These are phyloP conservation scores for Pythium phragmiticola DNA, from an alignment of 352 stramenopile genomes.

Conservation along the genomic window DNA sequence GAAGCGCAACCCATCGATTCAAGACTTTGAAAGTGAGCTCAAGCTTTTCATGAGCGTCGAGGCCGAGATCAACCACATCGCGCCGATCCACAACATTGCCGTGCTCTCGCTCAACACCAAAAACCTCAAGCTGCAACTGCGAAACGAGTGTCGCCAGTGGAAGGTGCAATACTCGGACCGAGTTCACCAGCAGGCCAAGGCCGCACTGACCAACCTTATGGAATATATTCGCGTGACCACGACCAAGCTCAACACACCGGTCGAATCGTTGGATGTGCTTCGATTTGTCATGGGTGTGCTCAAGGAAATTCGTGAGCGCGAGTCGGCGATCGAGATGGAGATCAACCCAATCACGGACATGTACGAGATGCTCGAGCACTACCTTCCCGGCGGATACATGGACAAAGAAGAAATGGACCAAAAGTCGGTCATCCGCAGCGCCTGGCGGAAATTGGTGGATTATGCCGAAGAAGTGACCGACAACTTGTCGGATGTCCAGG, in stretches of 20 bases:
- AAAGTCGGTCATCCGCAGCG: constrained; percentile 97
- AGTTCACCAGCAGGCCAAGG: constrained; percentile 90
- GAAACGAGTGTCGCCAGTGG: constrained; percentile 95
- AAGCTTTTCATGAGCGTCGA: constrained; percentile 94
- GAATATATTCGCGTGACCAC: constrained; percentile 96
- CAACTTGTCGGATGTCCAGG: constrained; percentile 94
- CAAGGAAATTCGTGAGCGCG: constrained; percentile 94
- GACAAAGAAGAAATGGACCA: constrained; percentile 99
- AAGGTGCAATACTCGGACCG: constrained; percentile 98
- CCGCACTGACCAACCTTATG: constrained; percentile 89
- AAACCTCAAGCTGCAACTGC: constrained; percentile 96
- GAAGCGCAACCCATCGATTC: constrained; percentile 91
- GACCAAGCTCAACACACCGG: constrained; percentile 92
- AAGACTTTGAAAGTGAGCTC: constrained; percentile 97
- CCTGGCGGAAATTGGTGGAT: constrained; percentile 97
- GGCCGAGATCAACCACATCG: constrained; percentile 88
- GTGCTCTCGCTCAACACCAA: constrained; percentile 96
- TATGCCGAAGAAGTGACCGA: constrained; percentile 93
- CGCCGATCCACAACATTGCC: constrained; percentile 94
- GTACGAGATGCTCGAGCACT: constrained; percentile 97
- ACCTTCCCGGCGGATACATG: constrained; percentile 95
- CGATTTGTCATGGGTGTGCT: constrained; percentile 98
- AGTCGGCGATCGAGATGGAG: constrained; percentile 98
- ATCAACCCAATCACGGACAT: constrained; percentile 98
- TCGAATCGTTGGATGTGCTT: constrained; percentile 96